These are phyloP conservation scores for Arthrinium phaeospermum DNA, from an alignment of 2,329 filamentous ascomycete genomes.

Conservation along the genomic window DNA sequence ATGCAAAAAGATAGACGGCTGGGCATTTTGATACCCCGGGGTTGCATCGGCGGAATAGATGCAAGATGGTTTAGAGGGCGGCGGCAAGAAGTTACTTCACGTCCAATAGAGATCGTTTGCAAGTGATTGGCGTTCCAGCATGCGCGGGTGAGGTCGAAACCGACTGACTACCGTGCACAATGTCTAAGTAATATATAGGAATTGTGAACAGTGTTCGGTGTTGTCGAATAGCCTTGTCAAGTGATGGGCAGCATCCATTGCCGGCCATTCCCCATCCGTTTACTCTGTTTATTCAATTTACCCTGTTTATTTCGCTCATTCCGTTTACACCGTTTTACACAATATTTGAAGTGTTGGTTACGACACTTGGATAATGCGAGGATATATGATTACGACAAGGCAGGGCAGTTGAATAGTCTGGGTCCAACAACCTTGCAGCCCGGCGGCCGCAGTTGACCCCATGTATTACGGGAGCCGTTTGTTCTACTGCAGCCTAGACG, in stretches of 20 bases:
- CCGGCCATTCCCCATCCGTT: neutral
- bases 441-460: neutral
- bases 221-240: neutral
- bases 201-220: neutral
- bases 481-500: too few relatives aligned
- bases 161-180: neutral
- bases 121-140: neutral
- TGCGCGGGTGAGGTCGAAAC: too few relatives aligned
- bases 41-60: slow-evolving; percentile 14
- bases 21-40: slow-evolving; percentile 17
- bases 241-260: neutral
- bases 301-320: too few relatives aligned
- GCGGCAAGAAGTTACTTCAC: neutral
- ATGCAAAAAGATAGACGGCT: slow-evolving; percentile 15
- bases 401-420: neutral
- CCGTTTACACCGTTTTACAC: neutral
- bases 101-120: neutral
- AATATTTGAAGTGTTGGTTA: neutral
- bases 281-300: too few relatives aligned
- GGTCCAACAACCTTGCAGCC: neutral
- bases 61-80: slow-evolving; percentile 7
- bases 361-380: neutral
- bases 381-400: too few relatives aligned
- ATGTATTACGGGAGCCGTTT: too few relatives aligned
- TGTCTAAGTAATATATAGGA: neutral